Evolutionary conservation across 345 rosid species (phyloP).

Genomic region (Zanthoxylum bungeanum): DNA sequence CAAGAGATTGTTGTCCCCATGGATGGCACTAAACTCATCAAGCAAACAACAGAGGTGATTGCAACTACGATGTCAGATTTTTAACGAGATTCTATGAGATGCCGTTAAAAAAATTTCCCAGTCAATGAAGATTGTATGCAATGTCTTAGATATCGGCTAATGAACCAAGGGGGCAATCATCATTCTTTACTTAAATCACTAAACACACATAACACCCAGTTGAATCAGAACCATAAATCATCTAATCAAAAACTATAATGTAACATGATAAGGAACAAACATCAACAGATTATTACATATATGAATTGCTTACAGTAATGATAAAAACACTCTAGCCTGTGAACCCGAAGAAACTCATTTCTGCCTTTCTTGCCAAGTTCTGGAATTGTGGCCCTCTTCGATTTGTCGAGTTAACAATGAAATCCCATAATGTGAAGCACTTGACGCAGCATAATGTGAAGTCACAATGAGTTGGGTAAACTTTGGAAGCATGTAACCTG

Average conservation of each 20-base stretch:
- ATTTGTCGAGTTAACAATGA: slow-evolving; percentile 72
- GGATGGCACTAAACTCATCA: no score
- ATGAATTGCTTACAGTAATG: neutral
- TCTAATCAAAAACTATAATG: neutral
- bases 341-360: slow-evolving; percentile 30
- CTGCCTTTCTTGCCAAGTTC: slow-evolving; percentile 39
- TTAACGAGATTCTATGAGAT: no score
- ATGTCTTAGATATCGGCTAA: neutral
- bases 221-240: neutral
- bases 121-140: neutral
- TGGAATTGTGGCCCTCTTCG: slow-evolving; percentile 57
- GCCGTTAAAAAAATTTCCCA: no score
- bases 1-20: no score
- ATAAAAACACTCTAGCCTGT: slow-evolving; percentile 5
- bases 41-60: no score
- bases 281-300: neutral
- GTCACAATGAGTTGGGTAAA: slow-evolving; percentile 82
- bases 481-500: slow-evolving; percentile 81
- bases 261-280: neutral
- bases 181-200: neutral
- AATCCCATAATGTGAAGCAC: slow-evolving; percentile 88
- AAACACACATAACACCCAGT: neutral
- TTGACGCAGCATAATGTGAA: slow-evolving; percentile 87
- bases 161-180: neutral
- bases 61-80: neutral